Conservation (phyloP, 2,329 filamentous ascomycete genomes). For the Blastomyces parvus region DNA sequence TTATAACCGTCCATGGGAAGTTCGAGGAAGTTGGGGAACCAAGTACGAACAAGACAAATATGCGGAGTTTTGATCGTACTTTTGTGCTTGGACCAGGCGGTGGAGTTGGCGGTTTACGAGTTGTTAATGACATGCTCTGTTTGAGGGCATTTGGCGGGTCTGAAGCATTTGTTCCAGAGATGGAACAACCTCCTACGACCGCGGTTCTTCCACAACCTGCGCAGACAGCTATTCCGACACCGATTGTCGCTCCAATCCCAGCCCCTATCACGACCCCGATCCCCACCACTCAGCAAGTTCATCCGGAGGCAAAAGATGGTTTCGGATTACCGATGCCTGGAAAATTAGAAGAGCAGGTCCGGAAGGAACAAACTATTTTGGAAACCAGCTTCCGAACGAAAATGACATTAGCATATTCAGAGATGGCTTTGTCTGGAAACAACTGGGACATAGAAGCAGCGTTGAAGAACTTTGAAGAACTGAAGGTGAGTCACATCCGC, state of each 20-base stretch:
- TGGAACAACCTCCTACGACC: slow-evolving; percentile 29
- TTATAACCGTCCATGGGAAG: slow-evolving; percentile 71
- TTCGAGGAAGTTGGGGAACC: slow-evolving; percentile 62
- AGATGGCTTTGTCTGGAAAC: slow-evolving; percentile 69
- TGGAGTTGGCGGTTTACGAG: slow-evolving; percentile 56
- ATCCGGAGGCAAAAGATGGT: slow-evolving; percentile 27
- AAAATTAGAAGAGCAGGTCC: slow-evolving; percentile 43
- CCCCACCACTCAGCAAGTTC: slow-evolving; percentile 10
- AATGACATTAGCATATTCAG: slow-evolving; percentile 69
- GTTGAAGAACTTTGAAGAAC: slow-evolving; percentile 62
- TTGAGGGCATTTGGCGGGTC: slow-evolving; percentile 57
- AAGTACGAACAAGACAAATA: slow-evolving; percentile 49
- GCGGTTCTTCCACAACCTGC: slow-evolving; percentile 17
- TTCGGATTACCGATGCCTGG: slow-evolving; percentile 35
- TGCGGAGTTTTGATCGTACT: slow-evolving; percentile 69
- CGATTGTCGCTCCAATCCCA: slow-evolving; percentile 15
- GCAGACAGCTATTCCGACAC: slow-evolving; percentile 23
- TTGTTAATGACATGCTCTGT: slow-evolving; percentile 70
- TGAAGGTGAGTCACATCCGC: slow-evolving; percentile 48
- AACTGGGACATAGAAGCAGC: slow-evolving; percentile 73
- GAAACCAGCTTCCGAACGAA: slow-evolving; percentile 68
- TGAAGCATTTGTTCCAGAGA: slow-evolving; percentile 43
- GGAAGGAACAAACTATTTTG: slow-evolving; percentile 58
- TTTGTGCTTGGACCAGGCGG: slow-evolving; percentile 70
- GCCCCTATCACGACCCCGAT: slow-evolving; percentile 19